These are phyloP conservation scores for Bipolaris gigantea DNA, from an alignment of 2,329 filamentous ascomycete species.

Conservation along the genomic window DNA sequence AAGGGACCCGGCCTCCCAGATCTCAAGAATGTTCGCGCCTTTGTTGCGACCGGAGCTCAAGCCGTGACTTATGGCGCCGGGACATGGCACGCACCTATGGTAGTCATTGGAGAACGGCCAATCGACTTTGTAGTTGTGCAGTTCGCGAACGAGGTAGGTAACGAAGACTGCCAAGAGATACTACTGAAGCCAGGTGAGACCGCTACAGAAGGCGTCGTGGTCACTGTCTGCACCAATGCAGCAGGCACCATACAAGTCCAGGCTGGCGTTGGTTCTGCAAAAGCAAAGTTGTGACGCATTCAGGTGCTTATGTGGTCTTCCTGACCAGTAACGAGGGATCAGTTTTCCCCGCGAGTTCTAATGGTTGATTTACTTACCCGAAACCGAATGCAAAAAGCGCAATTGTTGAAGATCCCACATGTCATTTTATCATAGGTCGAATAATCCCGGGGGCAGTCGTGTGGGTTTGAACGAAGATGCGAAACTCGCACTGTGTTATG, in stretches of 20 bases:
- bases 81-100: conserved; percentile 98
- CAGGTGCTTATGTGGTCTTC: neutral
- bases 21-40: conserved; percentile 69
- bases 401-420: too few species aligned
- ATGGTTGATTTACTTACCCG: neutral
- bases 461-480: neutral
- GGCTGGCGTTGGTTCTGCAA: conserved; percentile 39
- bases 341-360: neutral
- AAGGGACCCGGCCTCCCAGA: conserved; percentile 69
- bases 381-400: too few species aligned
- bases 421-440: too few species aligned
- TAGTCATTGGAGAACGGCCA: conserved; percentile 69
- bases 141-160: conserved; percentile 77
- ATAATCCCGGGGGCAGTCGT: too few species aligned
- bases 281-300: conserved; percentile 29
- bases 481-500: neutral
- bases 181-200: conserved; percentile 41
- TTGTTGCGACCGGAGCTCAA: conserved; percentile 74
- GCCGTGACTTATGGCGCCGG: conserved; percentile 90
- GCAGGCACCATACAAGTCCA: conserved; percentile 40
- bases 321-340: neutral
- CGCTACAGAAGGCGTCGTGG: conserved; percentile 40
- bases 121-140: conserved; percentile 85
- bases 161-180: conserved; percentile 89
- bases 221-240: conserved; percentile 38